Evolutionary conservation across 2,329 filamentous ascomycete genomes (phyloP).

Genomic region (Clarireedia homoeocarpa): DNA sequence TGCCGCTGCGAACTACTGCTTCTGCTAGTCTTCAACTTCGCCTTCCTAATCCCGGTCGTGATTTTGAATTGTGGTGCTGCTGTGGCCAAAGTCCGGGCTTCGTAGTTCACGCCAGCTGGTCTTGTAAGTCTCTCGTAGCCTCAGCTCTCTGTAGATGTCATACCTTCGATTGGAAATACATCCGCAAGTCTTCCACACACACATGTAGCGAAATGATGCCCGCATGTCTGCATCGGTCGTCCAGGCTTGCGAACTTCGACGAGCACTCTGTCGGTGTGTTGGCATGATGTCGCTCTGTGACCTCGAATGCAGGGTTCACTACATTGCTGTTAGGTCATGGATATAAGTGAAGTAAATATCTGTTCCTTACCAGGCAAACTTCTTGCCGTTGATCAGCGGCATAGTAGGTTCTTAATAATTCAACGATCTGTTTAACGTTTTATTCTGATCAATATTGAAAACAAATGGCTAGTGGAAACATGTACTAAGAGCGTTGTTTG

Average conservation of each 20-base stretch:
- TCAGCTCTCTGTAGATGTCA: background rate
- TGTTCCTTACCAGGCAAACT: constrained; percentile 24
- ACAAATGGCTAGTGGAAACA: background rate
- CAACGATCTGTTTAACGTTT: background rate
- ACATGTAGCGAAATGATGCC: constrained; percentile 21
- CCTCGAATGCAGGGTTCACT: constrained; percentile 27
- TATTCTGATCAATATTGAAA: background rate
- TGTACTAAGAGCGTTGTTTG: no score
- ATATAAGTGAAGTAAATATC: background rate
- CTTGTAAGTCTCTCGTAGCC: no score
- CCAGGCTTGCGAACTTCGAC: constrained; percentile 26
- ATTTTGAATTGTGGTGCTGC: background rate
- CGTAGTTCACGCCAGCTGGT: no score
- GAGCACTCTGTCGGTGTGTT: constrained; percentile 21
- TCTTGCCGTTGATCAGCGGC: constrained; percentile 25
- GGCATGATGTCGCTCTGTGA: constrained; percentile 23
- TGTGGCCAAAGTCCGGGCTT: no score
- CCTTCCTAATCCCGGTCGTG: background rate
- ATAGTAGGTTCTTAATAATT: constrained; percentile 9
- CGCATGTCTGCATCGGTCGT: constrained; percentile 24
- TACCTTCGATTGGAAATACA: constrained; percentile 11
- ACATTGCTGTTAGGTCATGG: background rate
- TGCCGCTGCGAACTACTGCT: background rate
- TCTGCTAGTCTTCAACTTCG: background rate
- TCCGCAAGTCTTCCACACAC: constrained; percentile 19